Conservation (phyloP, 352 stramenopile genomes). For the Globisporangium ultimum region DNA sequence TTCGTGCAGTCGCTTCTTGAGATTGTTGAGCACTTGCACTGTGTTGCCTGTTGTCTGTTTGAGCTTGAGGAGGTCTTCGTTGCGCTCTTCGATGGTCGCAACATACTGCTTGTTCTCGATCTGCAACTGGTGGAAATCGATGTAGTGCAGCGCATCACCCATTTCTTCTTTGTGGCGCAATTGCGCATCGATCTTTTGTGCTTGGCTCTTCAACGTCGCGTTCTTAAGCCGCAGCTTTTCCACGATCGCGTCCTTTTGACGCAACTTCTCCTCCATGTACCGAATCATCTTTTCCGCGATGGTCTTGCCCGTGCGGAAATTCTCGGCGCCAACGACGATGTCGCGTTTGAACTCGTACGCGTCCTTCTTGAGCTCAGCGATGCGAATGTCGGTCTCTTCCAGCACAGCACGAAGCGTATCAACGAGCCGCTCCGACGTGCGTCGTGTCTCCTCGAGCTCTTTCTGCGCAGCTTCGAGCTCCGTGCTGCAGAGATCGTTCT, state of each 20-base stretch:
- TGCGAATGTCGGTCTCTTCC: slow-evolving; percentile 93
- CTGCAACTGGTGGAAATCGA: slow-evolving; percentile 95
- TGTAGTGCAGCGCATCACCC: slow-evolving; percentile 94
- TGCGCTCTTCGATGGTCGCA: slow-evolving; percentile 93
- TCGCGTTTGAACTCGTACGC: slow-evolving; percentile 96
- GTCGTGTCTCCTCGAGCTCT: slow-evolving; percentile 87
- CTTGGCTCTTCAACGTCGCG: slow-evolving; percentile 89
- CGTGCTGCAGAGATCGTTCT: slow-evolving; percentile 87
- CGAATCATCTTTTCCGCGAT: slow-evolving; percentile 92
- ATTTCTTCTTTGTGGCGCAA: slow-evolving; percentile 94
- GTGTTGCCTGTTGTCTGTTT: slow-evolving; percentile 90
- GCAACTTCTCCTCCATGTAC: slow-evolving; percentile 95
- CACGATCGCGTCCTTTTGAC: slow-evolving; percentile 89
- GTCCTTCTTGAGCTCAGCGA: slow-evolving; percentile 94
- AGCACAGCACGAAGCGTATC: slow-evolving; percentile 91
- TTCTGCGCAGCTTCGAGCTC: slow-evolving; percentile 89
- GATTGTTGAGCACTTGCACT: slow-evolving; percentile 88
- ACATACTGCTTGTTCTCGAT: slow-evolving; percentile 98
- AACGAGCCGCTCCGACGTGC: slow-evolving; percentile 90
- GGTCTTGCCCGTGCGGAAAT: slow-evolving; percentile 92
- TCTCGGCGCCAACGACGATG: slow-evolving; percentile 93
- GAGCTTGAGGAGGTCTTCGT: slow-evolving; percentile 91
- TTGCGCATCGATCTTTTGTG: slow-evolving; percentile 90
- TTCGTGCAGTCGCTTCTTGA: slow-evolving; percentile 88
- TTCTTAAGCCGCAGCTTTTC: slow-evolving; percentile 95